A percentile compares a stretch with the other conserved stretches of the same genome.
Evolutionary conservation across 1,139 yeast genomes (phyloP).

Genomic region (Suhomyces chickasaworum): DNA sequence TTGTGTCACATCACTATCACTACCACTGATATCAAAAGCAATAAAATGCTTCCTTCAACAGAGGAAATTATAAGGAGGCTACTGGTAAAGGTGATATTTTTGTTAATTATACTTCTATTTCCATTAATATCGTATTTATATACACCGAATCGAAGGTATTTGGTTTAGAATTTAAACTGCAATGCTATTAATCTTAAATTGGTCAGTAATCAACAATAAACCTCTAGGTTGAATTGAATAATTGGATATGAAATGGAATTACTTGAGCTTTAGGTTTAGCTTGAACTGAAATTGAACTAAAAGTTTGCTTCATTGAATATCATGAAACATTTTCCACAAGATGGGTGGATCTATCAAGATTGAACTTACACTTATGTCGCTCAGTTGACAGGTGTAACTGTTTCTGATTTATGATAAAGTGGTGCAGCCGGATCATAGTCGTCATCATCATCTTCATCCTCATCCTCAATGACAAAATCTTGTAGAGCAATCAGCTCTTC

Average conservation of each 20-base stretch:
- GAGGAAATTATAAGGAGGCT: too few relatives aligned
- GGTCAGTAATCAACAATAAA: background rate
- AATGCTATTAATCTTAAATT: background rate
- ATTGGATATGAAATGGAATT: background rate
- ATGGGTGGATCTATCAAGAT: background rate
- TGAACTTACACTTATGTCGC: too few relatives aligned
- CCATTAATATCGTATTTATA: background rate
- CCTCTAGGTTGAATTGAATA: background rate
- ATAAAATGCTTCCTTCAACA: too few relatives aligned
- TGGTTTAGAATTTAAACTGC: background rate
- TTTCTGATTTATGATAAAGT: background rate
- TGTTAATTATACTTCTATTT: too few relatives aligned
- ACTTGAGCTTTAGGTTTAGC: too few relatives aligned
- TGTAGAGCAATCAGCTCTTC: conserved; percentile 21
- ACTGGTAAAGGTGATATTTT: too few relatives aligned
- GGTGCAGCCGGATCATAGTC: conserved; percentile 2
- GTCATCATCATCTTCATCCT: conserved; percentile 18
- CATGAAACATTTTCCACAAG: too few relatives aligned
- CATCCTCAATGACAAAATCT: conserved; percentile 22
- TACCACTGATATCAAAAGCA: too few relatives aligned
- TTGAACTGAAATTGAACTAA: background rate
- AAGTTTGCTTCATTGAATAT: background rate
- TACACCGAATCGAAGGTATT: background rate
- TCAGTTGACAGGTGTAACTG: background rate
- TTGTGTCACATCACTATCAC: too few relatives aligned